Base-by-base conservation (phyloP, 805 yeast genomes). In the Metschnikowia borealis region DNA sequence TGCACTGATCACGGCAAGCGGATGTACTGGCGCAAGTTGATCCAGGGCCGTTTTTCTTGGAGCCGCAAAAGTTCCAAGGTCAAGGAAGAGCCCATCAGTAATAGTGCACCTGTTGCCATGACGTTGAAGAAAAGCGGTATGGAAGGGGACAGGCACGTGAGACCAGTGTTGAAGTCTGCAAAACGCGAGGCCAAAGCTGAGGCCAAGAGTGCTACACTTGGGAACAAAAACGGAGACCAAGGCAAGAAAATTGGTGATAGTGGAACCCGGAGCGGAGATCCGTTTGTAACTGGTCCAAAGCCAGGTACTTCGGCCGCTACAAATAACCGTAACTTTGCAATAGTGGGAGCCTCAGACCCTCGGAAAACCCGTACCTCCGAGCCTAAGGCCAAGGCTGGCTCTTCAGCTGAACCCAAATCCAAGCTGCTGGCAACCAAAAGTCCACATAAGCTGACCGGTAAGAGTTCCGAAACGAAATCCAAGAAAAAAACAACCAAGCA, bases 41-140 rank as follows among this genome's bases (percentile, higher is more conserved):
- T 42, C 20, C 33, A 15, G 33, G 45, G 45, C 29, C 45, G 38
- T 2, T 20, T 42, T n/a, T 21, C 38, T 5, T 32, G 45, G 45
- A 29, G 38, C 38, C 45, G 45, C 17, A 42, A 33, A 10, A 42
- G 38, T 18, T 42, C 45, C 15, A 31, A 32, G 31, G 38, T 42
- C 31, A 42, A 32, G 17, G 45, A 42, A 15, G 29, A 14, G 18
- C 38, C 45, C n/a, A 3, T 42, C 7, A 33, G 45, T 8, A 32
- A 17, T 31, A 42, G 45, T 15, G 45, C 45, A 5, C 38, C 45
- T n/a, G 45, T 42, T 17, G n/a, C 18, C 13, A 11, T 39, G 32
- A n/a, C 14, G 8, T 26, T 39, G 43, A 38, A 38, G 34, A 26
- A 26, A 17, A 15, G 15, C 14, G 33, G 10, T 14, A 8, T 10